Percentiles rank a stretch among this genome's conserved stretches.
These are phyloP conservation scores for Cadophora sp. DNA, from an alignment of 2,329 filamentous ascomycete genomes.

Conservation along the genomic window DNA sequence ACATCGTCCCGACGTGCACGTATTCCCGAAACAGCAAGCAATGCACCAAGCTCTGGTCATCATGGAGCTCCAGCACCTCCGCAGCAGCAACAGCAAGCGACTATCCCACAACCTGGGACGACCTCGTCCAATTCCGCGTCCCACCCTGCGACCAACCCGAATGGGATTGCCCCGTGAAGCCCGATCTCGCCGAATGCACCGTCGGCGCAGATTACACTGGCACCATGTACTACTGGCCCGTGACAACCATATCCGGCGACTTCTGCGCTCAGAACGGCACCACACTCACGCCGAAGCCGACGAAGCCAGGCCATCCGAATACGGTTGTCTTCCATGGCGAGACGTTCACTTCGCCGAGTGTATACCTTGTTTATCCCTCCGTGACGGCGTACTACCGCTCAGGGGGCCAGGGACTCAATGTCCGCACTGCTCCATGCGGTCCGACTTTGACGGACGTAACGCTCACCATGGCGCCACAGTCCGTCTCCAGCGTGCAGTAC, in stretches of 20 bases:
- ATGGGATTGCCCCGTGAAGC: conserved; percentile 1
- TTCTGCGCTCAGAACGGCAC: conserved; percentile 22
- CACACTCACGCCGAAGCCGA: conserved; percentile 12
- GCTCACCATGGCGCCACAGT: not conserved
- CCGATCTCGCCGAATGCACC: conserved; percentile 12
- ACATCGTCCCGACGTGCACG: conserved; percentile 4
- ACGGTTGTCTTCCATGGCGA: conserved; percentile 4
- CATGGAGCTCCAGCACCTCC: conserved; percentile 5
- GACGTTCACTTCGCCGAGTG: conserved; percentile 15
- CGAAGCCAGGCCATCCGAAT: conserved; percentile 3
- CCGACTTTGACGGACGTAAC: not conserved
- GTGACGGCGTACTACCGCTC: conserved; percentile 6
- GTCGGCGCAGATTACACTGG: conserved; percentile 6
- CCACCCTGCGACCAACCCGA: conserved; percentile 1
- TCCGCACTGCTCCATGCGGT: conserved; percentile 2
- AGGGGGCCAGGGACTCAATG: not conserved
- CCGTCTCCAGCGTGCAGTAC: conserved; percentile 2
- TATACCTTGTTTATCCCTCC: conserved; percentile 9
- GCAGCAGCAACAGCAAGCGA: conserved; percentile 8
- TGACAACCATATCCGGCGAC: conserved; percentile 19
- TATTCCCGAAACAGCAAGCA: not conserved
- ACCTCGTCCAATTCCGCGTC: conserved; percentile 5
- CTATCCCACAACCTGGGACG: conserved; percentile 2
- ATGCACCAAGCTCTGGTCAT: conserved; percentile 6
- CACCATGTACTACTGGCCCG: conserved; percentile 22